Base-by-base conservation (phyloP, 2,329 filamentous ascomycete species). In the Thelonectria discophora region DNA sequence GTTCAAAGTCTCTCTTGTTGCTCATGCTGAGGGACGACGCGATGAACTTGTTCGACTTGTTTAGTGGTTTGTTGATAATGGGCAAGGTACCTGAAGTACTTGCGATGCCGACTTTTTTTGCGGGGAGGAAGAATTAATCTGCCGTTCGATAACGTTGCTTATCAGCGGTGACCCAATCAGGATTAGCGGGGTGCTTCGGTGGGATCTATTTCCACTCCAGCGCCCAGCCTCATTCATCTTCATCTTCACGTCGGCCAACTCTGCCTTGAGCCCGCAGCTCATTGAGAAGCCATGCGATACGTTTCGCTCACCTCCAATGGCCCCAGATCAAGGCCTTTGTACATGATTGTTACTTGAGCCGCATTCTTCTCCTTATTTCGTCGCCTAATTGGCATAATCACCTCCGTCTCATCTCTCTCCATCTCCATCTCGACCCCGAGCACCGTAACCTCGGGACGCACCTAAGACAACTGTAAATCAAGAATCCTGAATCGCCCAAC, bases 1-100 rank as follows among this genome's bases (percentile, higher is more conserved):
- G 70, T 40, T 69, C 66, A 58, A 71, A 68, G 6, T 73, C 64
- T 63, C 76, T 65, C 50, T 78, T 78, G 34, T 71, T 68, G 15
- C 67, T 72, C 74, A 78, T 77, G 11, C 7, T 43, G 46, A 24
- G 45, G 24, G 24, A 24, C 7, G 24, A 24, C 24, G 4, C 24
- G 24, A 24, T 24, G 24, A 7, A 24, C 4, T 24, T 24, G 4
- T 24, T 24, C n/a, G n/a, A n/a, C 24, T 24, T 24, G 4, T 7
- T 4, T 4, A 4, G 4, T 24, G 4, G 24, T 24, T 24, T 24
- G 24, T 60, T 21, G 12, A 58, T 32, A 9, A 3, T 3, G 3
- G 13, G 10, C 8, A 11, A 4, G 7, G 32, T 5, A 11, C 12
- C 3, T 4, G 3, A 34, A 8, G 32, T 11, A 34, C 32, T 11